Evolutionary conservation across 2,329 filamentous ascomycete genomes (phyloP), one percentile per base, ranked within the genome.

Genomic region (Hypomyces rosellus): DNA sequence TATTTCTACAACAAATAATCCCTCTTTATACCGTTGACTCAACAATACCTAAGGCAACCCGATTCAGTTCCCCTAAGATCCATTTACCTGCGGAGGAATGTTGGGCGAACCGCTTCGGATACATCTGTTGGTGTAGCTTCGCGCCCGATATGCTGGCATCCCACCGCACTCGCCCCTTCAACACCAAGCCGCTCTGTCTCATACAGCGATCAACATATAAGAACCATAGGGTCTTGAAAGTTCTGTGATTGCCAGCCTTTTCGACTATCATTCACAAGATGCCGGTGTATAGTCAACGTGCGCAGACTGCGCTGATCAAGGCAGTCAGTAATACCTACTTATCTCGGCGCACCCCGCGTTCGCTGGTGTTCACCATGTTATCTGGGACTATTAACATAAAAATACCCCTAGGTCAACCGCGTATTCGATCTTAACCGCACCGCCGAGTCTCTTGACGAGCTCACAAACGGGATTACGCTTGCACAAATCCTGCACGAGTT

Each of bases 401-500:
- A 36, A 20, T 34, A 22, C 18, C 50, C 47, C 47, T 20, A 69
- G 66, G 61, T 63, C 51, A 66, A 68, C 46, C 59, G 63, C 54
- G 61, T 74, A 7, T 78, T 77, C 54, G 61, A 72, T 30, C 64
- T 76, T 46, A 68, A 74, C 37, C 63, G 69, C 36, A 66, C 70
- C 54, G 73, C 73, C 61, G 73, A 73, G 55, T 74, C 72, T n/a
- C 67, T 78, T 46, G 70, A 75, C 46, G 72, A 78, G 48, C 70
- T 80, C 42, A 67, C 70, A 61, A 80, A 82, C 56, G 79, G 78
- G 48, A 65, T 75, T 51, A 64, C 77, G 33, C 74, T 82, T 56
- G 78, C 74, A 38, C 67, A 78, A 55, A 73, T 82, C 43, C 74
- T 83, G 52, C 73, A 78, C 62, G 75, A 82, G 59, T 67, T 85